A percentile compares a stretch with the other conserved stretches of the same genome.
phyloP scores from a whole-genome alignment of 2,329 filamentous ascomycete genomes.

The Madurella fahalii region DNA sequence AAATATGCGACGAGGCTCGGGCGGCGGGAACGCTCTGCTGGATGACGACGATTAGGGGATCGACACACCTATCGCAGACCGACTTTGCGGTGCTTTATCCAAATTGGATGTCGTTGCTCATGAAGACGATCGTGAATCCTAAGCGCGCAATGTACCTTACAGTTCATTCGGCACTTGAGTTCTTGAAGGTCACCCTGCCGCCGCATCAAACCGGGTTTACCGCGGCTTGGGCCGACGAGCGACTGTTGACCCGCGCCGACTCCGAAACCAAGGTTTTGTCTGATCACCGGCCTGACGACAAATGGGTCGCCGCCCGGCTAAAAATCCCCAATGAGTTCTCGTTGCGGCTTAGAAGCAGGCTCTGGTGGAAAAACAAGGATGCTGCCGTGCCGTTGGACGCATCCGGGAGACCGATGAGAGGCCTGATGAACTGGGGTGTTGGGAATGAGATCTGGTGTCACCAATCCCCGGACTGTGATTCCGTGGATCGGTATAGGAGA shows the following conservation, averaged over 20 bases:
- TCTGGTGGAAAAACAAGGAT: conserved; percentile 32
- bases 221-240: conserved; percentile 48
- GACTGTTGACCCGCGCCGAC: conserved; percentile 37
- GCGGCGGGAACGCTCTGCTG: conserved; percentile 43
- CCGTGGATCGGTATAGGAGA: conserved; percentile 24
- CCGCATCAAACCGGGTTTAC: conserved; percentile 41
- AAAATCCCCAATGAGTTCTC: conserved; percentile 56
- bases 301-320: conserved; percentile 55
- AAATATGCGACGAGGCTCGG: conserved; percentile 53
- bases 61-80: conserved; percentile 61
- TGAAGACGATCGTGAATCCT: conserved; percentile 62
- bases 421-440: conserved; percentile 30
- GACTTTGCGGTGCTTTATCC: conserved; percentile 65
- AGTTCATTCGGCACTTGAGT: conserved; percentile 59
- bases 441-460: conserved; percentile 34
- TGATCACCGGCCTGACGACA: conserved; percentile 52
- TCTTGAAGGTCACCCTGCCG: conserved; percentile 52
- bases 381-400: conserved; percentile 32
- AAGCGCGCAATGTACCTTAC: conserved; percentile 60
- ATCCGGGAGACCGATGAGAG: conserved; percentile 35
- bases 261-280: conserved; percentile 42
- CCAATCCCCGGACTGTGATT: conserved; percentile 27
- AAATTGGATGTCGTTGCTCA: conserved; percentile 51
- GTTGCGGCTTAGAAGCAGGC: conserved; percentile 43
- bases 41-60: conserved; percentile 53